phyloP scores from a whole-genome alignment of 441 rosid genomes.

The Flueggea neowawraea region DNA sequence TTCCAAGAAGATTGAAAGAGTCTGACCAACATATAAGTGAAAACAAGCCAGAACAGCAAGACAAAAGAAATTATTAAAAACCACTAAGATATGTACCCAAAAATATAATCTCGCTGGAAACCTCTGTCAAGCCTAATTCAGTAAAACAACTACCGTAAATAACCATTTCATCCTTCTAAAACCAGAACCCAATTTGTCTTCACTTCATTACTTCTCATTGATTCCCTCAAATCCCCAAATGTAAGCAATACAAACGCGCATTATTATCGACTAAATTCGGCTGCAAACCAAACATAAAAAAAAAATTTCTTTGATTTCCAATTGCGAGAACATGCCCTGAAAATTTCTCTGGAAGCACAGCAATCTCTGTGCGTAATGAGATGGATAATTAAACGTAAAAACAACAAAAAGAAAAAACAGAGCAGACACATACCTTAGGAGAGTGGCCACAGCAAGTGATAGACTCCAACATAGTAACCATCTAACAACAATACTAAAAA shows the following conservation, averaged over 20 bases:
- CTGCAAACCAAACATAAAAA: not conserved
- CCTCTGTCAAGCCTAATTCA: too few species aligned
- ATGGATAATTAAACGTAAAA: not conserved
- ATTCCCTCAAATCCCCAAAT: not conserved
- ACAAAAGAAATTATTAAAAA: not conserved
- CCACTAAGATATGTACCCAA: too few species aligned
- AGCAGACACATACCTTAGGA: constrained; percentile 43
- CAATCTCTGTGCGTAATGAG: not conserved
- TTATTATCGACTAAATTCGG: too few species aligned
- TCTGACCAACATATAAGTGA: not conserved
- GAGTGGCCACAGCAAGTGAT: constrained; percentile 38
- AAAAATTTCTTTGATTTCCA: not conserved
- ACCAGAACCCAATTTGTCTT: too few species aligned
- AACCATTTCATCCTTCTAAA: too few species aligned
- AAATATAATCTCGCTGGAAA: too few species aligned
- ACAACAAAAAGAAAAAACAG: not conserved
- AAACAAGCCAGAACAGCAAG: too few species aligned
- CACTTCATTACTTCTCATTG: not conserved
- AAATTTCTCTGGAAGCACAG: too few species aligned
- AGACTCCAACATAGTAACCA: constrained; percentile 49
- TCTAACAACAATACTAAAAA: not conserved
- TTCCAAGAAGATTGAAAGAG: not conserved
- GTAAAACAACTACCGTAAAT: too few species aligned
- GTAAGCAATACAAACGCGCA: too few species aligned
- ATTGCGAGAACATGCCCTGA: too few species aligned